Evolutionary conservation across 2,329 filamentous ascomycete species (phyloP).

Genomic region (Colletotrichum sidae): DNA sequence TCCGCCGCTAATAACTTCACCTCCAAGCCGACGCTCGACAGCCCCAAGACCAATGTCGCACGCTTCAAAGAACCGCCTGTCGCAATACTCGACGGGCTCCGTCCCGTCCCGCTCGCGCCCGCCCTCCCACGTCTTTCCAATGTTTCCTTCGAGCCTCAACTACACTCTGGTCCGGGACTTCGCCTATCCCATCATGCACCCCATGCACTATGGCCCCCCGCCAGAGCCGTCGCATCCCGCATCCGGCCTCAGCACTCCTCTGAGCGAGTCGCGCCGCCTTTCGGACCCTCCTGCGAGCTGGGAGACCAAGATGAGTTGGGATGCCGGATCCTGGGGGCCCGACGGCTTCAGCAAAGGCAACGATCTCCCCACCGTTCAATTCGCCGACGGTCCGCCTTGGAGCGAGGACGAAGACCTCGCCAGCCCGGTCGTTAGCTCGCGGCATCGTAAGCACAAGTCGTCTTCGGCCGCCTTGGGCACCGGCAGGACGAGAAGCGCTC

Average conservation of each 20-base stretch:
- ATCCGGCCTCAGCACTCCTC: conserved; percentile 86
- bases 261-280: conserved; percentile 82
- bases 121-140: conserved; percentile 82
- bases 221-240: conserved; percentile 76
- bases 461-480: conserved; percentile 63
- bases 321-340: conserved; percentile 59
- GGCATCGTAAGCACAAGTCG: conserved; percentile 88
- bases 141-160: conserved; percentile 85
- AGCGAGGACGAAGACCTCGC: conserved; percentile 96
- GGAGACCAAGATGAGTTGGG: conserved; percentile 76
- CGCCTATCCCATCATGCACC: conserved; percentile 85
- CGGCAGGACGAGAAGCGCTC: conserved; percentile 57
- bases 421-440: conserved; percentile 86
- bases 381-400: conserved; percentile 90
- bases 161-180: conserved; percentile 97
- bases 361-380: conserved; percentile 84
- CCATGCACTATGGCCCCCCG: conserved; percentile 93
- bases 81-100: conserved; percentile 83
- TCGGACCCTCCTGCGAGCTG: conserved; percentile 84
- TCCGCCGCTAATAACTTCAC: conserved; percentile 68
- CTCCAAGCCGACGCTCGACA: conserved; percentile 68
- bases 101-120: conserved; percentile 79
- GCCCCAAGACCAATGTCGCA: conserved; percentile 78
- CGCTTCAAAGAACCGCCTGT: conserved; percentile 83
- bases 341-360: conserved; percentile 66